phyloP scores from a whole-genome alignment of 2,329 filamentous ascomycete genomes.

The Penicillium rolfsii region DNA sequence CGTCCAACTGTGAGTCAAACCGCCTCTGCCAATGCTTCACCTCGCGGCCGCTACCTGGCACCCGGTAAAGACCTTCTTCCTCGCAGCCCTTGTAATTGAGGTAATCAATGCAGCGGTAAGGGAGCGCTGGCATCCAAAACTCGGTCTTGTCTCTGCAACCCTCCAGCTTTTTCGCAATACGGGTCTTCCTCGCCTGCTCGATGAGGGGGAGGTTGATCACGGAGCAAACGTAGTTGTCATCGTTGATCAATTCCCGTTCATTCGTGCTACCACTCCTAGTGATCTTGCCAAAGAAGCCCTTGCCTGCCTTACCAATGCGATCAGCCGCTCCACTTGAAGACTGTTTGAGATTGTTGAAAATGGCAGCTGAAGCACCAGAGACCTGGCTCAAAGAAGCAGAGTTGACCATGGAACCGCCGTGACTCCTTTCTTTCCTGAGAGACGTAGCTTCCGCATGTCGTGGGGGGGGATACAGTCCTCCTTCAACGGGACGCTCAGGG shows the following conservation, averaged over 20 bases:
- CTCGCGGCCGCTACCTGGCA: conserved; percentile 86
- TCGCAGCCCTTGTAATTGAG: conserved; percentile 93
- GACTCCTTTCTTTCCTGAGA: conserved; percentile 37
- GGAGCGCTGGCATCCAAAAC: conserved; percentile 97
- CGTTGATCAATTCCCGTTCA: conserved; percentile 68
- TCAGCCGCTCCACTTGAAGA: conserved; percentile 75
- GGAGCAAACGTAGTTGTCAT: conserved; percentile 81
- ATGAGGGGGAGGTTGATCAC: conserved; percentile 85
- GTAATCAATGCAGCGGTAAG: conserved; percentile 95
- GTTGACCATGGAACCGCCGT: conserved; percentile 47
- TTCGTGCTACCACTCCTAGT: conserved; percentile 71
- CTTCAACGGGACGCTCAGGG: conserved; percentile 71
- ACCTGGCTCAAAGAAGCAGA: conserved; percentile 53
- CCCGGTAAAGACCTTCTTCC: conserved; percentile 88
- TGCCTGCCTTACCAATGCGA: conserved; percentile 70
- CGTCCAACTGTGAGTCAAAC: conserved; percentile 87
- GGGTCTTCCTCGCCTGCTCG: conserved; percentile 85
- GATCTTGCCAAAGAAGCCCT: conserved; percentile 79
- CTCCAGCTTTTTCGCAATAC: conserved; percentile 87
- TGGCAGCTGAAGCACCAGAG: conserved; percentile 60
- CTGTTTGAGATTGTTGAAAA: conserved; percentile 74
- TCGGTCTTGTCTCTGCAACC: conserved; percentile 93
- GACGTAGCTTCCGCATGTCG: conserved; percentile 51
- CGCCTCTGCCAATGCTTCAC: conserved; percentile 91
- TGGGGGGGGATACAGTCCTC: conserved; percentile 67